Base-by-base conservation (phyloP, 345 rosid species). In the Citrus hindsii region DNA sequence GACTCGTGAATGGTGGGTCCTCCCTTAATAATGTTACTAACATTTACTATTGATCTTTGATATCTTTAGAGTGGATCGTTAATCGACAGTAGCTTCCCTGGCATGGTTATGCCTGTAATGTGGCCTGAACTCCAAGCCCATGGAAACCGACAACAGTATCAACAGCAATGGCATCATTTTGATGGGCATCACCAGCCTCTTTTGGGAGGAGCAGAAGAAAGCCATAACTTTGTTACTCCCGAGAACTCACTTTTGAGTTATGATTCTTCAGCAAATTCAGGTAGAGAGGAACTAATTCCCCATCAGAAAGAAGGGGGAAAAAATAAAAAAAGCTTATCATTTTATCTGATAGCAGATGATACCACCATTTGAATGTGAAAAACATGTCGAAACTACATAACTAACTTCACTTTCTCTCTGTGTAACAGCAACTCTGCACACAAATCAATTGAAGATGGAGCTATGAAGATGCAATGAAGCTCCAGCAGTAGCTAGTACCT, bases 181-280 rank as follows among this genome's bases (percentile, higher is more conserved):
- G 93, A 92, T 63, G 85, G 87, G 22, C 75, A 86, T 75, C 88
- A 87, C 76, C 99, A 86, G 77, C 91, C 86, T 4, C 77, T 82
- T 78, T 94, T 94, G 98, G 92, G 86, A 78, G 84, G 87, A 84
- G 96, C 89, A 85, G 94, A 90, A 71, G 90, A 89, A 56, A 71
- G 75, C 82, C 84, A 77, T 63, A 87, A 85, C 83, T 83, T 88
- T 71, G 68, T 83, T 6, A 79, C 87, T 79, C 83, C 90, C 0
- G 95, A 91, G 82, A 83, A 82, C 86, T 93, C 94, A 27, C 85
- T 74, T 56, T 77, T 92, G 82, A 91, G 97, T 51, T 88, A 90
- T 32, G 97, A 86, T 77, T 85, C 91, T 68, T 88, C 92, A 0
- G 85, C 83, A 76, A 90, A 90, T 88, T 92, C 92, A 85, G 92